Percentiles rank a stretch among this genome's conserved stretches.
phyloP scores from a whole-genome alignment of 2,329 filamentous ascomycete species.

The Rhynchosporium graminicola region DNA sequence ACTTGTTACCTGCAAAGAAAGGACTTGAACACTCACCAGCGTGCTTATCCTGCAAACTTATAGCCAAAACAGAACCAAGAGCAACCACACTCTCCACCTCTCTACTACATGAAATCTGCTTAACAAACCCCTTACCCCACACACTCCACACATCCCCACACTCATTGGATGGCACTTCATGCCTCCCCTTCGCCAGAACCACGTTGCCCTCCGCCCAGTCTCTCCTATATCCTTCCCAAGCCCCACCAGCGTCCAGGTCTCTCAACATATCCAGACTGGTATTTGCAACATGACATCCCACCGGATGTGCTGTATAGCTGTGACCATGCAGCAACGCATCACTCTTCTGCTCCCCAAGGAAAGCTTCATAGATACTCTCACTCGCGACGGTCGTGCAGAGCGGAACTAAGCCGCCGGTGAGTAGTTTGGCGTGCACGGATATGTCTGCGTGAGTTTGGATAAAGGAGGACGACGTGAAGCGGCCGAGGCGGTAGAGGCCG shows the following conservation, averaged over 20 bases:
- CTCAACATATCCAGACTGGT: conserved; percentile 62
- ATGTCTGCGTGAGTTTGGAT: conserved; percentile 71
- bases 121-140: conserved; percentile 65
- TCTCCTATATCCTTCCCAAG: conserved; percentile 57
- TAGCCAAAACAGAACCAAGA: conserved; percentile 72
- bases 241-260: conserved; percentile 54
- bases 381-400: conserved; percentile 76
- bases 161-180: neutral
- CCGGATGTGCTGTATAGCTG: conserved; percentile 82
- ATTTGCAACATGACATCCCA: conserved; percentile 79
- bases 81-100: conserved; percentile 68
- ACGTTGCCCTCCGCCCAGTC: conserved; percentile 43
- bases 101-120: conserved; percentile 55
- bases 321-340: conserved; percentile 82
- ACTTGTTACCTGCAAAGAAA: neutral
- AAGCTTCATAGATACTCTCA: conserved; percentile 70
- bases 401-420: conserved; percentile 78
- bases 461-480: conserved; percentile 69
- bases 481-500: conserved; percentile 78
- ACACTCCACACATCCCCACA: conserved; percentile 60
- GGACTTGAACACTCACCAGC: conserved; percentile 37
- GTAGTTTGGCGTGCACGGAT: conserved; percentile 77
- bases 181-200: neutral
- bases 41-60: conserved; percentile 51
- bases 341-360: conserved; percentile 70